Base-by-base conservation (phyloP, 768 basidiomycete genomes). In the Mycena vitilis region DNA sequence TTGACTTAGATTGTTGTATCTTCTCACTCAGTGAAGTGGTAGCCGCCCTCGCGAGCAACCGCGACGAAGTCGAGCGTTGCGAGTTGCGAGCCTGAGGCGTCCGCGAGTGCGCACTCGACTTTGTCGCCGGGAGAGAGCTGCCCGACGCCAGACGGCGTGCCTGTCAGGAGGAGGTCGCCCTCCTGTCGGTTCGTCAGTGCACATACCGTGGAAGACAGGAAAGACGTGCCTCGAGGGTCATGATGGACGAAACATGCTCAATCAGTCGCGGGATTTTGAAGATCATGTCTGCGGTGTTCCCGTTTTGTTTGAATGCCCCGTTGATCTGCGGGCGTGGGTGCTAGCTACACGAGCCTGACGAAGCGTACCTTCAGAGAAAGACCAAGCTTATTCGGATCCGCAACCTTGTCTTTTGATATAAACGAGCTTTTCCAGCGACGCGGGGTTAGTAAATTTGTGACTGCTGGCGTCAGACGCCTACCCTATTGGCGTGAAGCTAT, bases 401-500 rank as follows among this genome's bases (percentile, higher is more conserved):
- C 49, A 23, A 98, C 81, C 38, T 81, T 73, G 12, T 86, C 81
- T 76, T 92, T 95, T 3, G 95, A 91, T 70, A 99, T 91, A 82
- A 95, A 98, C 4, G 87, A 81, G 63, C 94, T 94, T 30, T 30
- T 30, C 30, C 30, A 30, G 30, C 30, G 30, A 30, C 30, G 30
- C 30, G 30, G 30, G 30, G 30, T 30, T 5, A 30, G 30, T 30
- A 3, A 3, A 30, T 5, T 30, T 30, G 30, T 2, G 2, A 30
- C 30, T 5, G 30, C 3, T 30, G 40, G 40, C 6, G n/a, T 13
- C 23, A 18, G 2, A 48, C 5, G 76, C 78, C 48, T 75, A 94
- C 95, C 95, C 91, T 70, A 97, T 87, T 2, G 96, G 96, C 6
- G 94, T 95, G 81, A 96, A 99, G 0, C 95, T 96, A 78, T 99